These are phyloP conservation scores for Rhizopogon roseolus DNA, from an alignment of 768 basidiomycete species.

Conservation along the genomic window DNA sequence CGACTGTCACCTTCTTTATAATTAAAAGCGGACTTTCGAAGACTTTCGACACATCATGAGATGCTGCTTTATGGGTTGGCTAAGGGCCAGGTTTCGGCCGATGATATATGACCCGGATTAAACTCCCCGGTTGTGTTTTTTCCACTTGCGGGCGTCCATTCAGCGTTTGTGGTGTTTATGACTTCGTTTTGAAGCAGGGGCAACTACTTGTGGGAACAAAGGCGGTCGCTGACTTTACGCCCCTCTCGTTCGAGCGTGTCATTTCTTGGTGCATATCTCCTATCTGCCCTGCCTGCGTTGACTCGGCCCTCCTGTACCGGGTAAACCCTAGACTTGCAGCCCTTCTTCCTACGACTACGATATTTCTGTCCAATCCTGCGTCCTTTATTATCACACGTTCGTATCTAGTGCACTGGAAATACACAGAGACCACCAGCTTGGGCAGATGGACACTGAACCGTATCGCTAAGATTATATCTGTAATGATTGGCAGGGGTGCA, in stretches of 20 bases:
- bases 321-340: neutral
- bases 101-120: neutral
- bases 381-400: conserved; percentile 1
- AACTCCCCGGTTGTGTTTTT: neutral
- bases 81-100: neutral
- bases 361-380: neutral
- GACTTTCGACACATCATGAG: neutral
- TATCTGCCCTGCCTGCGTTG: neutral
- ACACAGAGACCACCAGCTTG: neutral
- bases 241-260: neutral
- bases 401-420: neutral
- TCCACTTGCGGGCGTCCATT: neutral
- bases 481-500: neutral
- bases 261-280: neutral
- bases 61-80: neutral
- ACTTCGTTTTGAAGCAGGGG: neutral
- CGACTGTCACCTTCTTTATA: neutral
- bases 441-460: too few relatives aligned
- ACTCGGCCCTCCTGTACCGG: neutral
- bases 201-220: neutral
- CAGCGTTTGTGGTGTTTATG: neutral
- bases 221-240: neutral
- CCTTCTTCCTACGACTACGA: neutral
- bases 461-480: neutral
- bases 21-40: neutral